Conservation (phyloP, 106 monocot genomes). For the Xerophyta viscosa region DNA sequence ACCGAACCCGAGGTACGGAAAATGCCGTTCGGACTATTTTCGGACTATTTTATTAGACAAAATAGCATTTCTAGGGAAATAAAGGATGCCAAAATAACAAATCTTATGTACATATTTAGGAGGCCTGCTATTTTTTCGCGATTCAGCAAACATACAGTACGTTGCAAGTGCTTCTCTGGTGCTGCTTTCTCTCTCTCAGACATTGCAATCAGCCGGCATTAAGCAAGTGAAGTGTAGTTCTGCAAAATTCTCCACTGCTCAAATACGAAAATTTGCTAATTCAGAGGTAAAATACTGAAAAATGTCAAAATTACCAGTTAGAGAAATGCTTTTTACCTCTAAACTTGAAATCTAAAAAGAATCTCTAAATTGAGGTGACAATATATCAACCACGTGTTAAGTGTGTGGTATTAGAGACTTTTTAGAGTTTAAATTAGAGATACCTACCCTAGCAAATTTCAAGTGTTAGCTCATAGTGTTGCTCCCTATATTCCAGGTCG, state of each 20-base stretch:
- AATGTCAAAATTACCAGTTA: not conserved
- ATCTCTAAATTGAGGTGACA: too few species aligned
- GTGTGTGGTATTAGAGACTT: too few species aligned
- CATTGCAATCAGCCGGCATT: slow-evolving; percentile 11
- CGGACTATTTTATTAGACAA: too few species aligned
- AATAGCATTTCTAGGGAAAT: too few species aligned
- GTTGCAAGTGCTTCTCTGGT: slow-evolving; percentile 24
- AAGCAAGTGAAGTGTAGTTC: slow-evolving; percentile 32
- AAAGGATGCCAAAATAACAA: too few species aligned
- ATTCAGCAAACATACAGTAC: slow-evolving; percentile 31
- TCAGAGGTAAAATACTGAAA: slow-evolving; percentile 48
- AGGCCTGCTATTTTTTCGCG: slow-evolving; percentile 33
- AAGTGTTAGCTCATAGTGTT: too few species aligned
- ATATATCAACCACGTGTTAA: too few species aligned
- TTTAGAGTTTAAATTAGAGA: too few species aligned
- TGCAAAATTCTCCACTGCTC: slow-evolving; percentile 15
- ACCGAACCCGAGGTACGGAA: too few species aligned
- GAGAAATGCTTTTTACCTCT: not conserved
- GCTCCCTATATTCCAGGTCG: slow-evolving; percentile 33
- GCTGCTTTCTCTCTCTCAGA: slow-evolving; percentile 30
- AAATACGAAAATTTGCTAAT: slow-evolving; percentile 45
- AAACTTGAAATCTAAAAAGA: too few species aligned
- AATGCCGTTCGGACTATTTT: too few species aligned
- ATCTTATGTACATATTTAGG: slow-evolving; percentile 11
- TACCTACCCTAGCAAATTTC: too few species aligned